Conservation (phyloP, 139 green algal species). For the Auxenochlorella protothecoides region DNA sequence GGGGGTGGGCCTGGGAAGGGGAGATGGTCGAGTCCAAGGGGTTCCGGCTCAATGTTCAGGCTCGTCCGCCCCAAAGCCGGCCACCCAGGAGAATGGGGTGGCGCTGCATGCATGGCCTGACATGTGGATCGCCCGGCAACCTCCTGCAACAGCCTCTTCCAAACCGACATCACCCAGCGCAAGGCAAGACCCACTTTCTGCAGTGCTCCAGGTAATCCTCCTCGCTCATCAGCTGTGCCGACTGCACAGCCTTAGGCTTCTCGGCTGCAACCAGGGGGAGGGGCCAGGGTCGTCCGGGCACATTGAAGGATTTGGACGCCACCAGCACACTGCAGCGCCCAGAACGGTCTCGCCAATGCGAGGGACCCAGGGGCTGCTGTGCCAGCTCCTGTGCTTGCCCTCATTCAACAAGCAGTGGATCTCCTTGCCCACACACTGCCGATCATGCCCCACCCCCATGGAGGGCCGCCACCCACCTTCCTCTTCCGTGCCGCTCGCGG, state of each 20-base stretch:
- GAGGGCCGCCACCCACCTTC: background rate
- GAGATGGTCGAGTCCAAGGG: background rate
- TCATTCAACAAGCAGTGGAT: background rate
- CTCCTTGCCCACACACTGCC: background rate
- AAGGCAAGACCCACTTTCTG: background rate
- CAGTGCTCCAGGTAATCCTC: slow-evolving; percentile 17
- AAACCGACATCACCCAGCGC: background rate
- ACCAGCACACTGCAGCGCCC: no score
- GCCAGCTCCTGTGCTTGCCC: background rate
- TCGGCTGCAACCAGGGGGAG: no score
- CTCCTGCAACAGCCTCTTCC: no score
- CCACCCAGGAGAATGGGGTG: background rate
- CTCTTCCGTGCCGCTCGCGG: background rate
- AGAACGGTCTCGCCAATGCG: background rate
- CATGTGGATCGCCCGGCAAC: no score
- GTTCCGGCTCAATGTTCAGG: no score
- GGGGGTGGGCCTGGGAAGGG: background rate
- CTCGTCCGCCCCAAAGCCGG: background rate
- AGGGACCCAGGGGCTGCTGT: background rate
- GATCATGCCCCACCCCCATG: no score
- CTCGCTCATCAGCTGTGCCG: slow-evolving; percentile 8
- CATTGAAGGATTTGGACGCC: background rate
- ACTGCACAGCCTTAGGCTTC: background rate
- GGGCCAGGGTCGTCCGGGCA: no score
- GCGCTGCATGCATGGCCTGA: background rate